Percentiles rank a stretch among this genome's conserved stretches.
Evolutionary conservation across 139 green algal species (phyloP).

Genomic region (Chlorella sp.): DNA sequence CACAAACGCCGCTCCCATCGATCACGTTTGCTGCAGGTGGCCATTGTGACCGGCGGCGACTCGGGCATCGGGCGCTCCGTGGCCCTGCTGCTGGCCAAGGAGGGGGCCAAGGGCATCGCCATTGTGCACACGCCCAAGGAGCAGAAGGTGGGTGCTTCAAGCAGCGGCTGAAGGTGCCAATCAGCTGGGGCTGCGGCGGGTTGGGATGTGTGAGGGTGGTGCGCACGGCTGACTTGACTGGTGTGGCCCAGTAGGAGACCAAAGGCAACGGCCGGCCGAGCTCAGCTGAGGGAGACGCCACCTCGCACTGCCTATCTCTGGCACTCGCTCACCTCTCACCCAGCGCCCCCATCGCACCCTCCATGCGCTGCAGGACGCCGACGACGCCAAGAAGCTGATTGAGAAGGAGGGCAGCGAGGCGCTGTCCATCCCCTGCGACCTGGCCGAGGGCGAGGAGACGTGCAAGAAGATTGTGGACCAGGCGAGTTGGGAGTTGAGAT

Average conservation of each 20-base stretch:
- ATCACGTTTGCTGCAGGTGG: no score
- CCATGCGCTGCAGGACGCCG: background rate
- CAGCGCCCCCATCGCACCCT: no score
- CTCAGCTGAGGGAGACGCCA: no score
- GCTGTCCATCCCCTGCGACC: slow-evolving; percentile 27
- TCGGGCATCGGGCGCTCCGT: slow-evolving; percentile 40
- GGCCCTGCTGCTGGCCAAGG: slow-evolving; percentile 41
- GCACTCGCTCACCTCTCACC: no score
- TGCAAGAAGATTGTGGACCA: slow-evolving; percentile 38
- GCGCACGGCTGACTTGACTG: no score
- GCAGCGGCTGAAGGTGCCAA: no score
- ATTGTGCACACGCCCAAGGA: background rate
- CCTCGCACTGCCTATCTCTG: no score
- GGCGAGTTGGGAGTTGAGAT: background rate
- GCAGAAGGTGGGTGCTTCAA: background rate
- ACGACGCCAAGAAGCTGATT: slow-evolving; percentile 29
- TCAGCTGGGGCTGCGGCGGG: background rate
- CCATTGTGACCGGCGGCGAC: slow-evolving; percentile 49
- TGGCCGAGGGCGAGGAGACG: slow-evolving; percentile 36
- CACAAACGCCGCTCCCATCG: no score
- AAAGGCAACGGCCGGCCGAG: no score
- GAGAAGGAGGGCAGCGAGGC: slow-evolving; percentile 38
- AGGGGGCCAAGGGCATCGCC: slow-evolving; percentile 30
- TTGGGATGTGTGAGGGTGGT: no score
- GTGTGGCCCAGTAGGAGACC: no score